Base-by-base conservation (phyloP, 306 rosid genomes). In the Casuarina equisetifolia region DNA sequence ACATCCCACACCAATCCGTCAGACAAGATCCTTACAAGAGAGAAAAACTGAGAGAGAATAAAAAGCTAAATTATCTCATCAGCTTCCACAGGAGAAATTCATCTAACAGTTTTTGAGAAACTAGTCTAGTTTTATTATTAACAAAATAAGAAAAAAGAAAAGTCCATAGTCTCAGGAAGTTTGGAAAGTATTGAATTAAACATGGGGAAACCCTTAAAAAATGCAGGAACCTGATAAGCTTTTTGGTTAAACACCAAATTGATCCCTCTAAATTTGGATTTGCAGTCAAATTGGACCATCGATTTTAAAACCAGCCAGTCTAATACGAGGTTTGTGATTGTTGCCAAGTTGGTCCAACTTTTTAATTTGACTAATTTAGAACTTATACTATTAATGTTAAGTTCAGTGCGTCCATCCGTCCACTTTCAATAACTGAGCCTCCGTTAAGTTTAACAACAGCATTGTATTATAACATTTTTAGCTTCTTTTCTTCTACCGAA, bases 11-110 rank as follows among this genome's bases (percentile, higher is more conserved):
- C 16, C 66, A 15, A 50, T 42, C 49, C 63, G 69, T 72, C 63
- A 76, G 75, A 74, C 74, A 57, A 51, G 73, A 77, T 79, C 72
- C 70, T 68, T 68, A 46, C 55, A 77, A 44, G n/a, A 71, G 53
- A 20, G 6, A 10, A 42, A 9, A 8, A 42, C 8, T 4, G 2
- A 55, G 51, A 42, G 45, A 64, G 20, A 25, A 6, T 2, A 20
- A 64, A 42, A 17, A 17, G 25, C 35, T 7, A 16, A 7, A 40
- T 39, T 5, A 39, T 66, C 43, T 66, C 9, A 39, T 66, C 71
- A 66, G 17, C 50, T 39, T 40, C 32, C 68, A 61, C 43, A 61
- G 8, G 12, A 11, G 11, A 61, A 61, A 11, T 61, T 11, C 43
- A 61, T 35, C 12, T 4, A 61, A 11, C 42, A 59, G 2, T 32